Conservation (phyloP, 1,139 yeast genomes). For the Candida freyschussii region DNA sequence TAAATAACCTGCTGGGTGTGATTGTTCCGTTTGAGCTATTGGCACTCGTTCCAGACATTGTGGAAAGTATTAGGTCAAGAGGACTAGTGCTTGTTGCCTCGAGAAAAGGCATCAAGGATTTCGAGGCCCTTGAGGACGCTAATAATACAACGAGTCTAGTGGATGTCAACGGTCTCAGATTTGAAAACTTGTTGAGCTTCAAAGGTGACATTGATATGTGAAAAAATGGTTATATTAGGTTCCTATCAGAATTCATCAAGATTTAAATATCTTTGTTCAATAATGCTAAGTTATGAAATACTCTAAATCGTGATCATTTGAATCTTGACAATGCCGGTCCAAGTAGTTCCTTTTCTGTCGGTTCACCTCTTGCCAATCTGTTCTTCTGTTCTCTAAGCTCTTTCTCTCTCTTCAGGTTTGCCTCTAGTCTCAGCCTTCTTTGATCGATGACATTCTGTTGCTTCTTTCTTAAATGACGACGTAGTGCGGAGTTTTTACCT, state of each 20-base stretch:
- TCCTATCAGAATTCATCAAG: no score
- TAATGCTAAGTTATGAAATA: no score
- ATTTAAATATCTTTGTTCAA: no score
- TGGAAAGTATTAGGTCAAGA: constrained; percentile 69
- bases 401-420: constrained; percentile 70
- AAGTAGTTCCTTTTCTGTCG: constrained; percentile 47
- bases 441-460: constrained; percentile 84
- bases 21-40: constrained; percentile 70
- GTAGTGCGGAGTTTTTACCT: constrained; percentile 78
- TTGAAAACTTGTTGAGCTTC: constrained; percentile 61
- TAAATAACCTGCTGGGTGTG: constrained; percentile 80
- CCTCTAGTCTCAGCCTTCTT: constrained; percentile 77
- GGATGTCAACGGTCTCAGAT: constrained; percentile 73
- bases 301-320: no score
- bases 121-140: constrained; percentile 13
- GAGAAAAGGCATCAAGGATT: constrained; percentile 27
- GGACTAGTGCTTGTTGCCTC: constrained; percentile 82
- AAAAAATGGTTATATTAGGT: constrained; percentile 9
- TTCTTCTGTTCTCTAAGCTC: constrained; percentile 56
- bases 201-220: constrained; percentile 66
- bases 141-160: constrained; percentile 3
- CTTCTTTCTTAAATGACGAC: constrained; percentile 79
- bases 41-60: constrained; percentile 67
- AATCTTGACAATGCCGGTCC: constrained; percentile 59
- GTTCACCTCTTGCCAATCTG: constrained; percentile 45